These are phyloP conservation scores for Violaceomyces palustris DNA, from an alignment of 1,284 basidiomycete genomes.

Conservation along the genomic window DNA sequence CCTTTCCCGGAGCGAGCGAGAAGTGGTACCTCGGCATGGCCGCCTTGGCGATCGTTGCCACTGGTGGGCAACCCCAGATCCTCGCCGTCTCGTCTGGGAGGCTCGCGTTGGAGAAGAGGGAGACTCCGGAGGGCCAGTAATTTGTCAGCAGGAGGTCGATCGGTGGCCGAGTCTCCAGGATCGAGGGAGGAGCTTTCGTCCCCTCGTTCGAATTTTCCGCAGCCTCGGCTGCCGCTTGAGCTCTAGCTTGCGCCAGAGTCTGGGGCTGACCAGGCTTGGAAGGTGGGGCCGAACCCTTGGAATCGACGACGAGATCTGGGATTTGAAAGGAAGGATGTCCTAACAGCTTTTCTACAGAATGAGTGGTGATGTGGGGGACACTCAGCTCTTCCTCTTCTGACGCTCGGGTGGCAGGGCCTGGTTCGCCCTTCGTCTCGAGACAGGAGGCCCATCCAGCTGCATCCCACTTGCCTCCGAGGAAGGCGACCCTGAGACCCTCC, in stretches of 20 bases:
- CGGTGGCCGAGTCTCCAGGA: constrained; percentile 11
- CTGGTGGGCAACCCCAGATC: constrained; percentile 36
- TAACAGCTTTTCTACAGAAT: constrained; percentile 14
- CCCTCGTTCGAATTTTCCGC: constrained; percentile 4
- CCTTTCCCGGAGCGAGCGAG: constrained; percentile 18
- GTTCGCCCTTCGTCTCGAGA: too few relatives aligned
- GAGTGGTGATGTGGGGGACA: constrained; percentile 11
- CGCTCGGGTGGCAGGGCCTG: too few relatives aligned
- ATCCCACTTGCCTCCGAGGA: constrained; percentile 28
- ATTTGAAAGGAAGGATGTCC: constrained; percentile 20
- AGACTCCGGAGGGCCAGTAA: constrained; percentile 39
- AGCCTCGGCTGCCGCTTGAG: constrained; percentile 7
- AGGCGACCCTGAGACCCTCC: constrained; percentile 27
- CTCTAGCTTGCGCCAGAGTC: constrained; percentile 31
- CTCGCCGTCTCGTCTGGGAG: constrained; percentile 25
- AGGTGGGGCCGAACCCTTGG: background rate
- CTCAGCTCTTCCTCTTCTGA: constrained; percentile 2
- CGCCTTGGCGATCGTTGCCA: constrained; percentile 25
- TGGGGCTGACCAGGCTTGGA: constrained; percentile 12
- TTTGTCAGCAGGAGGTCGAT: constrained; percentile 46
- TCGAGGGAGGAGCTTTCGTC: too few relatives aligned
- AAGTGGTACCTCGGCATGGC: constrained; percentile 45
- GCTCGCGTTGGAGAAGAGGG: constrained; percentile 16
- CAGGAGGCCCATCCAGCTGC: constrained; percentile 6
- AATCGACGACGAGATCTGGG: background rate